Evolutionary conservation across 345 rosid species (phyloP).

Genomic region (Dimocarpus longan): DNA sequence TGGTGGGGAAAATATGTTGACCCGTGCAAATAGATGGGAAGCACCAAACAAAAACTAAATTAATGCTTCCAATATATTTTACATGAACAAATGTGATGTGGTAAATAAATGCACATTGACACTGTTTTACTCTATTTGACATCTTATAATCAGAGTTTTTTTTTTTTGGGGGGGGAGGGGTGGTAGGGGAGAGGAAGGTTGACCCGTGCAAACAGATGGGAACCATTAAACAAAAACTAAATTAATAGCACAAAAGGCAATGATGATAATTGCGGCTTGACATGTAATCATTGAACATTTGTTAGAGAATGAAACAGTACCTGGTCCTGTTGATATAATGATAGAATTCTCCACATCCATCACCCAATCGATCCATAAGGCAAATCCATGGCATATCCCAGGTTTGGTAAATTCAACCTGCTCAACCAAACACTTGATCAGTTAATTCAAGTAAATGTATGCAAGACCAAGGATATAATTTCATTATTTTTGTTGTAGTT

Average conservation of each 20-base stretch:
- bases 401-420: conserved; percentile 64
- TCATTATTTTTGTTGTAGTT: neutral
- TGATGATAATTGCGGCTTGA: neutral
- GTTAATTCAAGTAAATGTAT: neutral
- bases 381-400: conserved; percentile 88
- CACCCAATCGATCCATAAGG: conserved; percentile 91
- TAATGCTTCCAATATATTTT: conserved; percentile 67
- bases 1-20: neutral
- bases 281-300: neutral
- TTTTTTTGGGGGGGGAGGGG: too few relatives aligned
- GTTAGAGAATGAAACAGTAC: conserved; percentile 34
- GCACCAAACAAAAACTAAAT: too few relatives aligned
- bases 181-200: neutral
- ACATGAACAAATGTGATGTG: conserved; percentile 37
- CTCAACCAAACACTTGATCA: neutral
- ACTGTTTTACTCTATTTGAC: neutral
- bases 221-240: too few relatives aligned
- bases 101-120: neutral
- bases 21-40: neutral
- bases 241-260: neutral
- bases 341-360: conserved; percentile 61
- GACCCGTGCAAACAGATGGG: neutral
- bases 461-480: neutral
- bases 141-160: neutral
- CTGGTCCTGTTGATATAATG: conserved; percentile 72